phyloP scores from a whole-genome alignment of 306 rosid genomes.

The Ormosia emarginata region DNA sequence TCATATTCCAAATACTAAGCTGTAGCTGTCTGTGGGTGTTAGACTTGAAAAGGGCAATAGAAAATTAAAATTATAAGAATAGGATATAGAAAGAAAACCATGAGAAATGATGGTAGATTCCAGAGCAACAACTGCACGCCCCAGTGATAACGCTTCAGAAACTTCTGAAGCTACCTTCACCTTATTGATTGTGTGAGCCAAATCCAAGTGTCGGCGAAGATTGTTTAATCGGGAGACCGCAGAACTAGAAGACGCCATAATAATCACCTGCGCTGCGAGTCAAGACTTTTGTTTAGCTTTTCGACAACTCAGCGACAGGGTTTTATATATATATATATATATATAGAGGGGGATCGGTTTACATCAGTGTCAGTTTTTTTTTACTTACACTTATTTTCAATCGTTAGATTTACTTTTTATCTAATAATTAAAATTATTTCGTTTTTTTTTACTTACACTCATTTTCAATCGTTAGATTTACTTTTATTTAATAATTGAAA shows the following conservation, averaged over 20 bases:
- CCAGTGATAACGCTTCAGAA: constrained; percentile 67
- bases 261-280: no score
- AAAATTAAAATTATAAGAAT: not conserved
- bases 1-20: not conserved
- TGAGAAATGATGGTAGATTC: constrained; percentile 94
- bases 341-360: no score
- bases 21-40: not conserved
- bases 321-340: no score
- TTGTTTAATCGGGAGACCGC: constrained; percentile 52
- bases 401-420: no score
- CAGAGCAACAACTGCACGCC: constrained; percentile 79
- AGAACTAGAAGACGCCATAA: constrained; percentile 37
- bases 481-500: no score
- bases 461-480: no score
- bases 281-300: no score
- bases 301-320: no score
- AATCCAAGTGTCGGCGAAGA: constrained; percentile 53
- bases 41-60: not conserved
- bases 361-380: no score
- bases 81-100: constrained; percentile 36
- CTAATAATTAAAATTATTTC: no score
- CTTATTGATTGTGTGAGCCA: constrained; percentile 23
- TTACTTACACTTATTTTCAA: no score
- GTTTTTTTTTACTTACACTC: no score
- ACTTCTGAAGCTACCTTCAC: constrained; percentile 66